Evolutionary conservation across 108 stramenopile species (phyloP).

Genomic region (Ochromonas danica): DNA sequence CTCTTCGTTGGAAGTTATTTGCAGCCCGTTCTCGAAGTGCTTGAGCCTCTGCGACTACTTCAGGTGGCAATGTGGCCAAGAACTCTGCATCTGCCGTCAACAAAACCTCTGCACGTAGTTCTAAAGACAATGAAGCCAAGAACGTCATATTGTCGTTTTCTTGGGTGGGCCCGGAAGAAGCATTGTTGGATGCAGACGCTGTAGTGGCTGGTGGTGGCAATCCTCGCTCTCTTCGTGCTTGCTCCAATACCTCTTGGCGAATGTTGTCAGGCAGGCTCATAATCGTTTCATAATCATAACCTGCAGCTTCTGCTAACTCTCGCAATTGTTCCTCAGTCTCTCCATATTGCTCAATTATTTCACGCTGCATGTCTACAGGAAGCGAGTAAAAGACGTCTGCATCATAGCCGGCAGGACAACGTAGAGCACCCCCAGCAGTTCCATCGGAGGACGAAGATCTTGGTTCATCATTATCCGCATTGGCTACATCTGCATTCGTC

Average conservation of each 20-base stretch:
- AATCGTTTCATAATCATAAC: conserved; percentile 83
- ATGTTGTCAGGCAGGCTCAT: conserved; percentile 90
- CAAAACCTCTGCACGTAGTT: conserved; percentile 82
- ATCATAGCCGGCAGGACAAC: conserved; percentile 84
- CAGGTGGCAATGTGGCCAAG: conserved; percentile 71
- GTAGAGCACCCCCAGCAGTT: no score
- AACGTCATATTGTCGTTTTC: conserved; percentile 87
- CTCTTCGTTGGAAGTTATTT: background rate
- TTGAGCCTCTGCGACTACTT: conserved; percentile 80
- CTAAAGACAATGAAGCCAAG: conserved; percentile 79
- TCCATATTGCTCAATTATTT: conserved; percentile 71
- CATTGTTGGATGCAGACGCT: conserved; percentile 45
- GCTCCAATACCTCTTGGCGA: conserved; percentile 82
- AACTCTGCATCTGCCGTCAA: conserved; percentile 73
- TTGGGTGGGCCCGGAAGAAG: conserved; percentile 79
- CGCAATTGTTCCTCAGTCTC: conserved; percentile 25
- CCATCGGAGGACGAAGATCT: conserved; percentile 41
- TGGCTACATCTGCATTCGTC: background rate
- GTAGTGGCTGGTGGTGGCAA: background rate
- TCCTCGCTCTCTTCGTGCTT: conserved; percentile 56
- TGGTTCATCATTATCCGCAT: conserved; percentile 28
- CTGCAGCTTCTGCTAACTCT: conserved; percentile 68
- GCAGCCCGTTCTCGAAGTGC: conserved; percentile 76
- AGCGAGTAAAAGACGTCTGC: conserved; percentile 79
- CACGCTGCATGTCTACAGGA: conserved; percentile 84